Base-by-base conservation (phyloP, 176 grass and related monocot genomes). In the Elaeis guineensis region DNA sequence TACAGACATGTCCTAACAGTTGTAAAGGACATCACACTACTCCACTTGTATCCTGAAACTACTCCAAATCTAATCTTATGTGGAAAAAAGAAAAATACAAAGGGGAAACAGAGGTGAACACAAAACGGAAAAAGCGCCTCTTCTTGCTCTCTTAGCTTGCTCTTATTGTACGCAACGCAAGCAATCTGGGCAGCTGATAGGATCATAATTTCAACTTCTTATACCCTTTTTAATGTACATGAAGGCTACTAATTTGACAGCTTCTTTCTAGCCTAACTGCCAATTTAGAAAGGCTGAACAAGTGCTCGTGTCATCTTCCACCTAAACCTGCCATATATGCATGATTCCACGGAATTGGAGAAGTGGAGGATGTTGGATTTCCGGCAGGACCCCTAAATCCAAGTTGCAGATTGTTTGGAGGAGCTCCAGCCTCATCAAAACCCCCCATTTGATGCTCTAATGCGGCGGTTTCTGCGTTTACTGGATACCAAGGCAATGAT, bases 381-480 rank as follows among this genome's bases (percentile, higher is more conserved):
- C 25, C 25, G 25, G 25, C 25, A 4, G 73, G 66, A 56, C 73
- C 55, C 2, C 54, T 68, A 66, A 66, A 76, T 57, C 12, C 63
- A 60, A 68, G 20, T 53, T 76, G 63, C 30, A 58, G 66, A 44
- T 44, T 44, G 54, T 54, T 67, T 59, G 73, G 29, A 6, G 61
- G 56, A 65, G 62, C 61, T 16, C 16, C 65, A 6, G 51, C 50
- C 14, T 63, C 57, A 3, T 63, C 57, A 4, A 70, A 77, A 49
- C 58, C 58, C 25, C 44, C 66, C 32, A 77, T 20, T 70, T 64
- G 75, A 21, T 69, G 57, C 55, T 70, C 58, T 68, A 35, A 69
- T 57, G 59, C 54, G 35, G 63, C 59, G 0, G 79, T 21, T 0
- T 79, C 84, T 32, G 17, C 60, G 21, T 18, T 67, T 24, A 22